These are phyloP conservation scores for Picea abies DNA, from an alignment of 83 land plant genomes.

Conservation along the genomic window DNA sequence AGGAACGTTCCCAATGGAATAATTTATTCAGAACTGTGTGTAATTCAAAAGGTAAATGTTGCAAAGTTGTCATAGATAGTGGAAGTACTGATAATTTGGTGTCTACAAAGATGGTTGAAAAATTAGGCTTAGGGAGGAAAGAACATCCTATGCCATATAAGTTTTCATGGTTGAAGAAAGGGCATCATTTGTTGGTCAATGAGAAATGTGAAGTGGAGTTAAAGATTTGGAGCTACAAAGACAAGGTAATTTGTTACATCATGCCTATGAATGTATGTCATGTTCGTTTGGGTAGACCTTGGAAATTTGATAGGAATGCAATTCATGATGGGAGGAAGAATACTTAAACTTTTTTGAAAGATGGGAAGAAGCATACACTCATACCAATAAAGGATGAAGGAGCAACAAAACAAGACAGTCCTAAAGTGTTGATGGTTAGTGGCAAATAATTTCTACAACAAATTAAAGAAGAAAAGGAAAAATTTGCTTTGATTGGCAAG, in stretches of 20 bases:
- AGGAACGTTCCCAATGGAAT: background rate
- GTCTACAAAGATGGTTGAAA: background rate
- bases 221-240: background rate
- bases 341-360: background rate
- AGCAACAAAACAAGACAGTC: accelerated
- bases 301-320: background rate
- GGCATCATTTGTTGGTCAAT: background rate
- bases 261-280: no score
- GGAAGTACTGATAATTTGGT: background rate
- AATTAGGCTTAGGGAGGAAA: background rate
- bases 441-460: no score
- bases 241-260: no score
- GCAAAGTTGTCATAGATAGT: background rate
- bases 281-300: background rate
- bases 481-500: no score
- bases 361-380: background rate
- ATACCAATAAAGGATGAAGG: background rate
- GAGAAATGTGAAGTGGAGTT: background rate
- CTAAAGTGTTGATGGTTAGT: background rate
- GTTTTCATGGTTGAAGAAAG: background rate
- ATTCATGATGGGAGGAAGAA: background rate
- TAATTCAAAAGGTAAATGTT: background rate
- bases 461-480: no score
- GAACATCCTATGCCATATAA: background rate
- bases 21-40: background rate